A percentile compares a stretch with the other conserved stretches of the same genome.
Conservation (phyloP, 2,329 filamentous ascomycete species). For the Leptographium radiaticola region DNA sequence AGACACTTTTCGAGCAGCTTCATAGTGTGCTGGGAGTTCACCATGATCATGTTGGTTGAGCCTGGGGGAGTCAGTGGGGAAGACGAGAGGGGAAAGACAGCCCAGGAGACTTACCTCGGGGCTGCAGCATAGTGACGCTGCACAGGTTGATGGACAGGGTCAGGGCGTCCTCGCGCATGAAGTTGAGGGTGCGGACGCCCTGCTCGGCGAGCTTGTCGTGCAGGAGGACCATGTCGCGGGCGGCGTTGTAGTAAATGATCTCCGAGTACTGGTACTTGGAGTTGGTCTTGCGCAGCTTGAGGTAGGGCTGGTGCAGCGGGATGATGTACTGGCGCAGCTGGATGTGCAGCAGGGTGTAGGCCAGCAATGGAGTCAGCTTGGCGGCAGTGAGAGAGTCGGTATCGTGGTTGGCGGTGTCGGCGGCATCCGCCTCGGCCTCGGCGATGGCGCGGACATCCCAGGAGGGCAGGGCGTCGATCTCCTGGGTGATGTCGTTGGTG, state of each 20-base stretch:
- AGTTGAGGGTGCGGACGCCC: slow-evolving; percentile 45
- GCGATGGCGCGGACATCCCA: slow-evolving; percentile 29
- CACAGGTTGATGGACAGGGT: slow-evolving; percentile 48
- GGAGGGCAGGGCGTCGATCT: slow-evolving; percentile 45
- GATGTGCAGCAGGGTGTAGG: slow-evolving; percentile 46
- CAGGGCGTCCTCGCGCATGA: slow-evolving; percentile 45
- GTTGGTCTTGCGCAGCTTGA: slow-evolving; percentile 45
- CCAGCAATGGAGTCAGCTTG: slow-evolving; percentile 40
- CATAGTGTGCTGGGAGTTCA: slow-evolving; percentile 46
- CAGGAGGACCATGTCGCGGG: slow-evolving; percentile 47
- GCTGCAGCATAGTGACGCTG: slow-evolving; percentile 48
- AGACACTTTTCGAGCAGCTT: slow-evolving; percentile 49
- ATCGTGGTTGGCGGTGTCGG: slow-evolving; percentile 22
- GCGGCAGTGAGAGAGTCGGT: slow-evolving; percentile 14
- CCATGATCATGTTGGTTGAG: slow-evolving; percentile 49
- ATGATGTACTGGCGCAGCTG: slow-evolving; percentile 50
- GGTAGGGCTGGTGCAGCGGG: slow-evolving; percentile 45
- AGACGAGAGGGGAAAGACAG: background rate
- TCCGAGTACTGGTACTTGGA: slow-evolving; percentile 51
- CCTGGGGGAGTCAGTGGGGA: slow-evolving; percentile 11
- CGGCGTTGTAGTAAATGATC: slow-evolving; percentile 50
- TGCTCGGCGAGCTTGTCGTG: slow-evolving; percentile 47
- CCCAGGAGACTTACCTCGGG: slow-evolving; percentile 21
- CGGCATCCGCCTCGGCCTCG: slow-evolving; percentile 6
- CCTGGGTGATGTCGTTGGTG: slow-evolving; percentile 46